A percentile compares a stretch with the other conserved stretches of the same genome.
These are phyloP conservation scores for Luzula sylvatica DNA, from an alignment of 176 grass and related monocot genomes.

Conservation along the genomic window DNA sequence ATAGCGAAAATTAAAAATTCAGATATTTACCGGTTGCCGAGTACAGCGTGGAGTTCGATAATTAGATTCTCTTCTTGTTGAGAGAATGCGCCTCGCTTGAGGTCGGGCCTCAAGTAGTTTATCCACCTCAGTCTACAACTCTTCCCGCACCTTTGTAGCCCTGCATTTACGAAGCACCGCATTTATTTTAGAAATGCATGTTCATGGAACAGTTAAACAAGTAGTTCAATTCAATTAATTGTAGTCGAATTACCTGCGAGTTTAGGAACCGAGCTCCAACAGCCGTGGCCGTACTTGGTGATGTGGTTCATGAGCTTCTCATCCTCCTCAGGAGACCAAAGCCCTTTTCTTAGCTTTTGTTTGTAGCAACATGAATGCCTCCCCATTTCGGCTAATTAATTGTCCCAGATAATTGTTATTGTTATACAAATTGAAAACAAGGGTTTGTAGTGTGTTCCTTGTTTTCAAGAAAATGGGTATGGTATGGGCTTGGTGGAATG, in stretches of 20 bases:
- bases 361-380: conserved; percentile 10
- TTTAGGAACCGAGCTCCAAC: conserved; percentile 25
- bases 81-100: conserved; percentile 23
- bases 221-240: no score
- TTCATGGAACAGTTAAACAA: no score
- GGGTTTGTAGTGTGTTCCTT: no score
- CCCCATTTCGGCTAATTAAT: conserved; percentile 2
- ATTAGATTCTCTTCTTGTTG: conserved; percentile 15
- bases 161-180: neutral
- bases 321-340: conserved; percentile 33
- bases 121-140: conserved; percentile 38
- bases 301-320: conserved; percentile 20
- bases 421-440: no score
- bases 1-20: neutral
- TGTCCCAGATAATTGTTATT: no score
- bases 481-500: no score
- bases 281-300: conserved; percentile 21
- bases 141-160: conserved; percentile 27
- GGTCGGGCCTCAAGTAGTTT: conserved; percentile 27
- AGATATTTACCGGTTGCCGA: conserved; percentile 24
- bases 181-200: no score
- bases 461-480: no score
- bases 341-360: conserved; percentile 20
- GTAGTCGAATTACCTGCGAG: conserved; percentile 16
- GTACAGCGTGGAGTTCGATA: conserved; percentile 14